Evolutionary conservation across 1,284 basidiomycete genomes (phyloP).

Genomic region (Ganoderma sinense): DNA sequence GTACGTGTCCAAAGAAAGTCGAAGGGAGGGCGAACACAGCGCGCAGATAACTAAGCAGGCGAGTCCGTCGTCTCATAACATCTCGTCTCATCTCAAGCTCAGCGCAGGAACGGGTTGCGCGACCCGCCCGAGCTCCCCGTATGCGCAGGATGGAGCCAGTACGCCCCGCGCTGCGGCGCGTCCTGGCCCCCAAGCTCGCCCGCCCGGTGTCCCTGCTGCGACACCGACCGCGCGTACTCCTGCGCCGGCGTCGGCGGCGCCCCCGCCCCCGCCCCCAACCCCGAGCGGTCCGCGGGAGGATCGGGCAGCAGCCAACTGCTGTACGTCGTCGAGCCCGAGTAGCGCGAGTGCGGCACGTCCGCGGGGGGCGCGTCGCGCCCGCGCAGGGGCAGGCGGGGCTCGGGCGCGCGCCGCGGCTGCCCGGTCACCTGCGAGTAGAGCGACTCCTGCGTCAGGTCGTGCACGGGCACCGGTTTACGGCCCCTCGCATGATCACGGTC

Average conservation of each 20-base stretch:
- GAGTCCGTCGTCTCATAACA: constrained; percentile 1
- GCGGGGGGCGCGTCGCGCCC: constrained; percentile 16
- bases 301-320: constrained; percentile 35
- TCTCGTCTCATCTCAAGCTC: constrained; percentile 9
- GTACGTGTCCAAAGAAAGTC: constrained; percentile 27
- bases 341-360: constrained; percentile 51
- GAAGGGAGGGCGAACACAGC: constrained; percentile 19
- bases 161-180: constrained; percentile 33
- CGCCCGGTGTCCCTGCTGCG: constrained; percentile 30
- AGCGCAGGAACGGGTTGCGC: constrained; percentile 45
- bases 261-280: constrained; percentile 18
- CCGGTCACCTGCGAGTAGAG: constrained; percentile 77
- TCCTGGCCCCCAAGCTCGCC: constrained; percentile 12
- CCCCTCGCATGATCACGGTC: neutral
- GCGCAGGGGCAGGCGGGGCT: constrained; percentile 73
- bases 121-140: constrained; percentile 46
- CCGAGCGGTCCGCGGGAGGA: constrained; percentile 27
- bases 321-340: constrained; percentile 51
- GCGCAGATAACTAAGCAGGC: neutral
- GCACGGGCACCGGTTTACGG: neutral
- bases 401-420: constrained; percentile 60
- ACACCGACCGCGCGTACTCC: constrained; percentile 58
- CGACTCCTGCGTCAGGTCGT: constrained; percentile 56
- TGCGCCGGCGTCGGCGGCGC: constrained; percentile 61
- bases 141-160: constrained; percentile 43